Base-by-base conservation (phyloP, 2,329 filamentous ascomycete genomes). In the Pyrenophora tritici-repentis region DNA sequence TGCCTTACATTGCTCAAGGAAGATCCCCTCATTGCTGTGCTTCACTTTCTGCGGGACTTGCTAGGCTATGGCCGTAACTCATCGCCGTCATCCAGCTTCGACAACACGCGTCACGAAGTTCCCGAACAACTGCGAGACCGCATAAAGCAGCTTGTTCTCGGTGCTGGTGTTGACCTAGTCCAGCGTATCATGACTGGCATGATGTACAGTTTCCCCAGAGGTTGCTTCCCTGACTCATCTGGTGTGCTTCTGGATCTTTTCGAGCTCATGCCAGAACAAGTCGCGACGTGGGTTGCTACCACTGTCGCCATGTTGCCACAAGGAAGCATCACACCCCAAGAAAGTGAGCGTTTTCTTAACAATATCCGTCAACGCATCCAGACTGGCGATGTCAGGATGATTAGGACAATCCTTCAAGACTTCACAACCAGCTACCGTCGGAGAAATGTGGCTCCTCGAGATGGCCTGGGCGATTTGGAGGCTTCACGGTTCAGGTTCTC, bases 151-250 rank as follows among this genome's bases (percentile, higher is more conserved):
- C 81, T 97, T 44, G 77, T 96, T 18, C 59, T 81, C 2, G 77
- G 80, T 1, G 86, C 91, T 58, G 91, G 94, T 32, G 87, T 91
- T 66, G 78, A 85, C 48, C 80, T 99, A 22, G 87, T 94, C 6
- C 93, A 96, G 75, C 89, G 92, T 58, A 87, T 96, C 50, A 82
- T 99, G 78, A 94, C 92, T 1, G 94, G 94, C 53, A 96, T 99
- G 92, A 97, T 99, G 93, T 97, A 97, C 72, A 95, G 89, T 0
- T 99, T 99, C 76, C 95, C 94, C 0, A 85, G 90, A 36, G 94
- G 97, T 73, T 97, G 92, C 76, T 96, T 97, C 68, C 87, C 92
- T 0, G 94, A 99, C 70, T 92, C 91, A 13, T 96, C 91, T 41
- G 92, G 91, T 4, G 90, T 96, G n/a, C 77, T 99, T 44, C 84